Evolutionary conservation across 768 basidiomycete genomes (phyloP).

Genomic region (Mycena indigotica): DNA sequence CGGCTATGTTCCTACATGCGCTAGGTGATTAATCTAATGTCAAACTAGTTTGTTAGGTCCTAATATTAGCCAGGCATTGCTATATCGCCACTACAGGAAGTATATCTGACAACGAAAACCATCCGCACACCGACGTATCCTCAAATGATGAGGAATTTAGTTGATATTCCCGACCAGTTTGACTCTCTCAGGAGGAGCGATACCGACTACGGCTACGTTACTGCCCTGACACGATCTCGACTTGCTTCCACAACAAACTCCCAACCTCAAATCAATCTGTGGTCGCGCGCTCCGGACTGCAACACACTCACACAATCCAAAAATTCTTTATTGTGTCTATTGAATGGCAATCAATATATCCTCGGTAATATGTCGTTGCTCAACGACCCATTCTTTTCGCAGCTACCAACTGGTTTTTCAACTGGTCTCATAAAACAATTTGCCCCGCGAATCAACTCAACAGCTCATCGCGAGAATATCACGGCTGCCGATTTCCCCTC

Average conservation of each 20-base stretch:
- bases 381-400: slow-evolving; percentile 14
- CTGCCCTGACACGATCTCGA: slow-evolving; percentile 5
- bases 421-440: slow-evolving; percentile 13
- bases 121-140: slow-evolving; percentile 14
- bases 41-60: background rate
- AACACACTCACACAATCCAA: background rate
- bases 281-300: slow-evolving; percentile 5
- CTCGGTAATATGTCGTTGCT: slow-evolving; percentile 9
- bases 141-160: background rate
- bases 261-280: slow-evolving; percentile 10
- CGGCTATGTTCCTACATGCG: slow-evolving; percentile 7
- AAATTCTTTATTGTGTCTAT: background rate
- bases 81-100: slow-evolving; percentile 14
- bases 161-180: slow-evolving; percentile 10
- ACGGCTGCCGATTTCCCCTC: slow-evolving; percentile 9
- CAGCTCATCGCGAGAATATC: slow-evolving; percentile 14
- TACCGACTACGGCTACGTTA: slow-evolving; percentile 5
- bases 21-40: slow-evolving; percentile 5
- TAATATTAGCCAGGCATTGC: slow-evolving; percentile 6
- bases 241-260: slow-evolving; percentile 6
- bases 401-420: slow-evolving; percentile 11
- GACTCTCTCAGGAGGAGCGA: background rate
- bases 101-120: slow-evolving; percentile 11
- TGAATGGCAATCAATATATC: slow-evolving; percentile 4
- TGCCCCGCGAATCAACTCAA: slow-evolving; percentile 15